phyloP scores from a whole-genome alignment of 2,329 filamentous ascomycete genomes.

The Aspergillus oerlinghausenensis region DNA sequence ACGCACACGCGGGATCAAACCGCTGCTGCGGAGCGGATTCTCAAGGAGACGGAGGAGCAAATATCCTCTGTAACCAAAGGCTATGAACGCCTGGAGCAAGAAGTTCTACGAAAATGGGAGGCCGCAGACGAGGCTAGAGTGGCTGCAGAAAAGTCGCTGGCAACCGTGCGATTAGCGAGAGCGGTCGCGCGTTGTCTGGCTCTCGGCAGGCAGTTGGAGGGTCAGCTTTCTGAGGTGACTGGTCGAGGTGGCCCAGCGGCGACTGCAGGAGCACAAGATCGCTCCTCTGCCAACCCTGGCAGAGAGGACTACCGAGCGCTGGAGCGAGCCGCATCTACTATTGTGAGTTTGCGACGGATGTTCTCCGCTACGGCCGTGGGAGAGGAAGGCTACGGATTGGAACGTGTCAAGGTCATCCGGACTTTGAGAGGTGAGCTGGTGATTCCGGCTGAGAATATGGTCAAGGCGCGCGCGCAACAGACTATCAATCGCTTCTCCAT shows the following conservation, averaged over 20 bases:
- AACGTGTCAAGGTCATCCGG: slow-evolving; percentile 66
- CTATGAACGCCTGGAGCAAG: slow-evolving; percentile 78
- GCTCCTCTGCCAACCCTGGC: slow-evolving; percentile 21
- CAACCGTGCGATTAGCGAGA: slow-evolving; percentile 71
- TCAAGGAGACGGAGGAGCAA: slow-evolving; percentile 74
- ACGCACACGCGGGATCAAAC: slow-evolving; percentile 71
- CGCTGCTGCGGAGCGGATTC: slow-evolving; percentile 65
- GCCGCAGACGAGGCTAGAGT: slow-evolving; percentile 76
- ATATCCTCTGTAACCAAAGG: slow-evolving; percentile 75
- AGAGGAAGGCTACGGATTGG: slow-evolving; percentile 72
- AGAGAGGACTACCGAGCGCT: slow-evolving; percentile 73
- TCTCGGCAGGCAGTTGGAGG: slow-evolving; percentile 78
- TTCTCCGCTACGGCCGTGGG: slow-evolving; percentile 63
- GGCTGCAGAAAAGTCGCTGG: slow-evolving; percentile 73
- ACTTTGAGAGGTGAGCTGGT: slow-evolving; percentile 67
- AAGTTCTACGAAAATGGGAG: slow-evolving; percentile 80
- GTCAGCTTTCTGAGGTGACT: slow-evolving; percentile 70
- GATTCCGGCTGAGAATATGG: slow-evolving; percentile 65
- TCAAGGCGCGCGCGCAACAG: slow-evolving; percentile 71
- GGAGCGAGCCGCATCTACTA: slow-evolving; percentile 74
- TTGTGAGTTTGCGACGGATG: slow-evolving; percentile 71
- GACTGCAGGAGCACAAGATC: slow-evolving; percentile 31
- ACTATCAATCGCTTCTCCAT: slow-evolving; percentile 80
- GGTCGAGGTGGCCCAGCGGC: slow-evolving; percentile 31
- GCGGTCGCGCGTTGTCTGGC: slow-evolving; percentile 74